These are phyloP conservation scores for Calonectria fujianensis DNA, from an alignment of 2,329 filamentous ascomycete species.

Conservation along the genomic window DNA sequence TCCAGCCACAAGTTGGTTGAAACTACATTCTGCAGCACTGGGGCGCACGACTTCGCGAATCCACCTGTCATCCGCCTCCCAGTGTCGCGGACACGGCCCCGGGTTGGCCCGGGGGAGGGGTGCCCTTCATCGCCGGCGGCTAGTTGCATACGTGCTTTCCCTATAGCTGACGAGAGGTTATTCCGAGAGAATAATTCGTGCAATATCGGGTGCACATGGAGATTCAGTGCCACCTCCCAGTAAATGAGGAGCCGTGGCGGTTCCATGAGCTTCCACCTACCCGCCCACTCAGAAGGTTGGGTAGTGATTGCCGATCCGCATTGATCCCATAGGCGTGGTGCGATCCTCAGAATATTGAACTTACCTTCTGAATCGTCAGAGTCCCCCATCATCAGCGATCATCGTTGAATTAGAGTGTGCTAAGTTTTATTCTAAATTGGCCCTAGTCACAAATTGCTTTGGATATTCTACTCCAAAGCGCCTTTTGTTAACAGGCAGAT, in stretches of 20 bases:
- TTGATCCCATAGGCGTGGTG: too few species aligned
- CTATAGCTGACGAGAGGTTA: background rate
- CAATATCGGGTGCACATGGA: conserved; percentile 29
- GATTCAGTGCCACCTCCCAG: conserved; percentile 32
- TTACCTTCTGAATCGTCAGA: background rate
- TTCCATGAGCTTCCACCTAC: conserved; percentile 29
- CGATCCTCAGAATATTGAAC: background rate
- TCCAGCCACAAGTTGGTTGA: background rate
- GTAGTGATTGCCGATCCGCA: background rate
- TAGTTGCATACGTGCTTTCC: conserved; percentile 23
- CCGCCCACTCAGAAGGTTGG: conserved; percentile 28
- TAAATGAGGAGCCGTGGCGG: conserved; percentile 33
- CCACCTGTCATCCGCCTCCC: conserved; percentile 21
- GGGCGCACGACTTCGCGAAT: conserved; percentile 31
- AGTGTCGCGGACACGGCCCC: conserved; percentile 34
- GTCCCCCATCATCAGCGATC: background rate
- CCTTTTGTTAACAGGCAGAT: background rate
- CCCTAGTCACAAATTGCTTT: background rate
- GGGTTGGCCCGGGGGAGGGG: conserved; percentile 8
- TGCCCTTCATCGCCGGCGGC: conserved; percentile 18
- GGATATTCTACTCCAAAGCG: background rate
- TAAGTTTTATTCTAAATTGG: background rate
- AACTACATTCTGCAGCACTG: conserved; percentile 10
- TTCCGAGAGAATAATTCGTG: conserved; percentile 19
- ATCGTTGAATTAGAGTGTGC: background rate